Evolutionary conservation across 2,329 filamentous ascomycete species (phyloP).

Genomic region (Tolypocladium tropicale): DNA sequence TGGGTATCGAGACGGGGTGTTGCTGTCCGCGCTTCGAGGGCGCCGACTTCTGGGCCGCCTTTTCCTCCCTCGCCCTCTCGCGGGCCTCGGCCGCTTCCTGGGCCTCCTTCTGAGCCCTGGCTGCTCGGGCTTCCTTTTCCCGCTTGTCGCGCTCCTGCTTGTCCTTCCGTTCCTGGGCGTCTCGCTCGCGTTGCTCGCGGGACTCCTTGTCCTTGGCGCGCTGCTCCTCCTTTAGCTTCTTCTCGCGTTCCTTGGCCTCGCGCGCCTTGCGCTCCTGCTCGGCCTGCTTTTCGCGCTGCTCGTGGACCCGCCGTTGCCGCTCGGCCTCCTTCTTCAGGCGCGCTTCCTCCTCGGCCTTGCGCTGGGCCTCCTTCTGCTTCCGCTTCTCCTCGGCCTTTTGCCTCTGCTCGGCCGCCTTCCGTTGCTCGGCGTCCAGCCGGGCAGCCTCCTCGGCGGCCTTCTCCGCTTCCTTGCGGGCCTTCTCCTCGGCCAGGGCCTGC

Average conservation of each 20-base stretch:
- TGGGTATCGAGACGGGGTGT: constrained; percentile 32
- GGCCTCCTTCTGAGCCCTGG: constrained; percentile 50
- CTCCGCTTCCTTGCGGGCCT: constrained; percentile 77
- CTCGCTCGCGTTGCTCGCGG: constrained; percentile 60
- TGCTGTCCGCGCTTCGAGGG: constrained; percentile 19
- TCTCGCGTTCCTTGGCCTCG: constrained; percentile 57
- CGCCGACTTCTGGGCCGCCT: constrained; percentile 22
- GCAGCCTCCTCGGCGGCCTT: constrained; percentile 80
- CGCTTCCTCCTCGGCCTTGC: constrained; percentile 84
- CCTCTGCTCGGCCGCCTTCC: constrained; percentile 70
- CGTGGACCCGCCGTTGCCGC: constrained; percentile 64
- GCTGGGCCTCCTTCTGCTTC: constrained; percentile 83
- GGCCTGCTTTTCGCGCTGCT: constrained; percentile 76
- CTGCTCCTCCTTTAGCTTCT: constrained; percentile 75
- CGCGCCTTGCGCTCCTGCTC: constrained; percentile 75
- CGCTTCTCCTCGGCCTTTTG: constrained; percentile 81
- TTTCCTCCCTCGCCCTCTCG: constrained; percentile 61
- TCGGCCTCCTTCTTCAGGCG: constrained; percentile 77
- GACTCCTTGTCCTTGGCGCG: constrained; percentile 70
- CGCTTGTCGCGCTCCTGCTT: constrained; percentile 54
- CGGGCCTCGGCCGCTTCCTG: constrained; percentile 37
- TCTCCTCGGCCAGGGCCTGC: constrained; percentile 81
- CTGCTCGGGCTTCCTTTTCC: constrained; percentile 45
- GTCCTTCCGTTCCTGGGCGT: constrained; percentile 52
- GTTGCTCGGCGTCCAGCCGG: constrained; percentile 63